Percentiles rank a stretch among this genome's conserved stretches.
Evolutionary conservation across 345 rosid species (phyloP).

Genomic region (Lenwebbia sp.): DNA sequence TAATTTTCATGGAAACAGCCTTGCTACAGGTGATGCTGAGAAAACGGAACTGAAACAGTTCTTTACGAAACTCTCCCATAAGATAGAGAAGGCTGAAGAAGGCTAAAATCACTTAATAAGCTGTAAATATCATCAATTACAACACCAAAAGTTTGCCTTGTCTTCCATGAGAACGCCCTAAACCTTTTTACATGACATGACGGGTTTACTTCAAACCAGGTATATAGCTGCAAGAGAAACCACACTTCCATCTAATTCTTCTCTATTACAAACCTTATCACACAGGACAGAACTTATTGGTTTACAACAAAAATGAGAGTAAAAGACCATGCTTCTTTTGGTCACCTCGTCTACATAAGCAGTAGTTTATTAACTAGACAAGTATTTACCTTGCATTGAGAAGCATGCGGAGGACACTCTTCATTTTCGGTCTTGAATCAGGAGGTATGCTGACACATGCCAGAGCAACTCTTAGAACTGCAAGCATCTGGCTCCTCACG

Average conservation of each 20-base stretch:
- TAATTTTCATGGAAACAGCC: not conserved
- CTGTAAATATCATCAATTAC: not conserved
- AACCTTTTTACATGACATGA: not conserved
- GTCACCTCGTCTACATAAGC: not conserved
- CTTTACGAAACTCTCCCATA: not conserved
- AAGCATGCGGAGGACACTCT: conserved; percentile 64
- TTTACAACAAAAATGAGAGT: not conserved
- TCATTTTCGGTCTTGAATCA: conserved; percentile 78
- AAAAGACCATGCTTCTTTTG: not conserved
- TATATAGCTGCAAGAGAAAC: not conserved
- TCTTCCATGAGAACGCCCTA: not conserved
- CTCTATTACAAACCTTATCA: not conserved
- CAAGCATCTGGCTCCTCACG: conserved; percentile 63
- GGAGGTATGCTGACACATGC: conserved; percentile 57
- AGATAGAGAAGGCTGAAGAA: not conserved
- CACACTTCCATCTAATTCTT: not conserved
- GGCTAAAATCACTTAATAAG: not conserved
- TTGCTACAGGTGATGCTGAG: not conserved
- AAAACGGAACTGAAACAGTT: not conserved
- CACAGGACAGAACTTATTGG: not conserved
- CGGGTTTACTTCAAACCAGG: not conserved
- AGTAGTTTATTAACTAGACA: not conserved
- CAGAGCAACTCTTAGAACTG: conserved; percentile 60
- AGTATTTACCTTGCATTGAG: conserved; percentile 35
- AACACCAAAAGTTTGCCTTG: not conserved